Evolutionary conservation across 2,329 filamentous ascomycete genomes (phyloP), one percentile per base, ranked within the genome.

Genomic region (Calonectria multiphialidica): DNA sequence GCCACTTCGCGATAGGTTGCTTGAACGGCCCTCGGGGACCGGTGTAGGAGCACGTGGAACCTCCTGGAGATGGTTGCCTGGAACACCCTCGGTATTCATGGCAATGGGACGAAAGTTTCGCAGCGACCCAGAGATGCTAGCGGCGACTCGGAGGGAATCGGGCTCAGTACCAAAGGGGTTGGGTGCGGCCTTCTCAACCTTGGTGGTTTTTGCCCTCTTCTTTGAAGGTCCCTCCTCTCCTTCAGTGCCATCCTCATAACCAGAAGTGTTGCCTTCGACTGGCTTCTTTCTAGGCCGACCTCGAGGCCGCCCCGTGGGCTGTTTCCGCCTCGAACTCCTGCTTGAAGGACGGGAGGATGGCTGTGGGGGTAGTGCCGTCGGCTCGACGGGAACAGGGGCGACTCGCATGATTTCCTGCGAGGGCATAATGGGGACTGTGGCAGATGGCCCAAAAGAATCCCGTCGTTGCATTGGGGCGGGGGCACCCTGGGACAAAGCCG

Each of bases 121-220:
- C 71, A 98, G 88, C 6, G 96, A 98, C 49, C 95, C 95, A 53
- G 96, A 93, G 18, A 94, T 98, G 81, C 95, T 98, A 57, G 96
- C 96, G 72, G 94, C 93, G n/a, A 98, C 95, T 61, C 96, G 91
- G 30, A 98, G 87, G 4, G 95, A 97, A 61, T 97, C 95, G 12
- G 92, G 90, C 35, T 92, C 92, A 45, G 90, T 89, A 64, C 93
- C 94, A 78, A 98, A 94, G 25, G 90, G 91, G 73, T 89, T 90
- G 76, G 91, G 93, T 63, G 92, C 92, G n/a, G 91, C 91, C 85
- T 92, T 93, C 74, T 94, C 91, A 15, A 93, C 90, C 80, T 93
- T 90, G 23, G 91, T 95, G 28, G 93, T 90, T 80, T 95, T 97
- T 40, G 93, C 95, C 78, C 96, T 90, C 84, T 98, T 98, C 74